Base-by-base conservation (phyloP, 345 rosid genomes). In the Populus tremula region DNA sequence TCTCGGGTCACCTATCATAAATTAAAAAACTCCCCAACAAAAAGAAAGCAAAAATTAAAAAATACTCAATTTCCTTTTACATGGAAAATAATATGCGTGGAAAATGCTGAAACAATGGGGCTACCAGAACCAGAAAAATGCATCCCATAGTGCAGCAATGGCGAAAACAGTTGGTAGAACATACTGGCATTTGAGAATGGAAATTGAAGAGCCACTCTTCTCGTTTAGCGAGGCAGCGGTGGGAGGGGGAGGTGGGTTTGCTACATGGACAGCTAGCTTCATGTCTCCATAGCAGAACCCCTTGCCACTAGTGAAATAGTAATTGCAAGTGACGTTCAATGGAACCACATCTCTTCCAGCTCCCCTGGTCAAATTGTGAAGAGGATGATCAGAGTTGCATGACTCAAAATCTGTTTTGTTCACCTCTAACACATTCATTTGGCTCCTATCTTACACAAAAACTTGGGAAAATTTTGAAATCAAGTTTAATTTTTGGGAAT, bases 291-390 rank as follows among this genome's bases (percentile, higher is more conserved):
- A 92, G 87, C 99, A 96, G 87, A 90, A 92, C 27, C 99, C 97
- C 68, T 87, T 90, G 78, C 99, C 95, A 29, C 97, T 94, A 41
- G 94, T 78, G 79, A 94, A 80, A 77, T 91, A 96, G 89, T 86
- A 94, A 31, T 82, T 74, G 4, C 91, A 88, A 9, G 97, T 96
- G 65, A 76, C 94, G 18, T 96, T 96, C 74, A 96, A 90, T 8
- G 92, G 97, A 85, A 92, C 97, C 20, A 94, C 87, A 33, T 96
- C 99, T 72, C 99, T 88, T 78, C 99, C 98, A 4, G 95, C 91
- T 74, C 98, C 98, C 11, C 65, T 87, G 18, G 93, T 96, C 97
- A 95, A 96, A 69, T 92, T 94, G 64, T 87, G 88, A 31, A 91
- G 89, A 8, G 92, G 91, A 72, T 90, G 89, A 41, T 90, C 89